phyloP scores from a whole-genome alignment of 2,329 filamentous ascomycete species.

The Westerdykella aurantiaca region DNA sequence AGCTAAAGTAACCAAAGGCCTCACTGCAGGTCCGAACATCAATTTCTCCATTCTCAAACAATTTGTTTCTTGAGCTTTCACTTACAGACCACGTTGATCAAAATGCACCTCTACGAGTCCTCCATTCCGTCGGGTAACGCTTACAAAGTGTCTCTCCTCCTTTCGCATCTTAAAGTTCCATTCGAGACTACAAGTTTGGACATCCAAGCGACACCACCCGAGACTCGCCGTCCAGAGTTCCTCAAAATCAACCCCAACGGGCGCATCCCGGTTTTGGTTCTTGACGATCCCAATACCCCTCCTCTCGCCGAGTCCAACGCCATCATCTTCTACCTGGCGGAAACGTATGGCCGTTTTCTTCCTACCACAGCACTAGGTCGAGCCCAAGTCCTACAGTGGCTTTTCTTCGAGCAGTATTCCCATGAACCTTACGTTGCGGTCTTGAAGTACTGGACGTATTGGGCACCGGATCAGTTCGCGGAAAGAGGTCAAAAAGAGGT shows the following conservation, averaged over 20 bases:
- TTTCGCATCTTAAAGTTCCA: slow-evolving; percentile 7
- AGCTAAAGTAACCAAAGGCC: too few species aligned
- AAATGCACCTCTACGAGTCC: slow-evolving; percentile 15
- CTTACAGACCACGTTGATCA: neutral
- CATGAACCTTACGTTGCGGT: slow-evolving; percentile 14
- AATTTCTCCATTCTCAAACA: neutral
- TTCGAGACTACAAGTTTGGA: slow-evolving; percentile 11
- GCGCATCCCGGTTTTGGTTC: slow-evolving; percentile 9
- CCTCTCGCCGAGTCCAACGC: slow-evolving; percentile 13
- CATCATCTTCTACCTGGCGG: slow-evolving; percentile 12
- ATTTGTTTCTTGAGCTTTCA: neutral
- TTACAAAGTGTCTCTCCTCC: slow-evolving; percentile 14
- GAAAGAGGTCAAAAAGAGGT: slow-evolving; percentile 4
- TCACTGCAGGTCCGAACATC: too few species aligned
- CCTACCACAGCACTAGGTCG: slow-evolving; percentile 6
- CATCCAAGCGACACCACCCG: slow-evolving; percentile 8
- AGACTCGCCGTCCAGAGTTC: slow-evolving; percentile 8
- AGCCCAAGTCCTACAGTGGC: slow-evolving; percentile 11
- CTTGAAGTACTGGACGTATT: slow-evolving; percentile 10
- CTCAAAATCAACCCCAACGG: slow-evolving; percentile 13
- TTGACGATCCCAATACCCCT: slow-evolving; percentile 9
- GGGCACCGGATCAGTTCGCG: slow-evolving; percentile 5
- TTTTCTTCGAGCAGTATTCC: slow-evolving; percentile 16
- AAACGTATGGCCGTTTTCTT: slow-evolving; percentile 7
- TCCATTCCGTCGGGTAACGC: slow-evolving; percentile 15